Base-by-base conservation (phyloP, 805 yeast genomes). In the Kockiozyma suomiensis region DNA sequence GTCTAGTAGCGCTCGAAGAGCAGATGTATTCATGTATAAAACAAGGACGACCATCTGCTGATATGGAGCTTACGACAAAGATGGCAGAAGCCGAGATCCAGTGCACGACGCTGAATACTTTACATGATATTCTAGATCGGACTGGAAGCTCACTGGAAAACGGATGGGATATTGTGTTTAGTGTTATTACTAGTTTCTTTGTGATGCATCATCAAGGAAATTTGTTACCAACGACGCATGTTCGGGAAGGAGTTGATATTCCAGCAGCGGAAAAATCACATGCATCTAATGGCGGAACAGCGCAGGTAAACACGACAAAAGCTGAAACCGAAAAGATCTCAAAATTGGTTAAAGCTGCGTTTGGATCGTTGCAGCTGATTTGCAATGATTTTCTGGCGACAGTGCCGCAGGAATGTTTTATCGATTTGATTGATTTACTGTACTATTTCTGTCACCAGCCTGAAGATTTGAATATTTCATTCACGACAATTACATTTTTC, bases 401-500 rank as follows among this genome's bases (percentile, higher is more conserved):
- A 2, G 76, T 94, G 10, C 96, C 97, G 0, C 73, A 80, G 35
- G 75, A 77, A n/a, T 86, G 86, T 56, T 77, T 89, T 38, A 81
- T 80, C 59, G 77, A 79, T 1, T 80, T 92, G 42, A 83, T 91
- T 59, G 90, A 89, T 64, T 84, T 92, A 0, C 76, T 93, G 38
- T 82, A 80, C 67, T 81, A 84, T 62, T 93, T 90, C 73, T 85
- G 90, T 35, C 74, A 79, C 1, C 98, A 94, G 69, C 75, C 73
- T 1, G 78, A 77, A 63, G 97, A 93, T 66, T 73, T 93, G 65
- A 93, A 93, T 71, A 88, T 90, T 21, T 89, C 97, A 0, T 91
- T 93, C 70, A 89, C 96, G 50, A 86, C 97, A 0, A 88, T 91
- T 7, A 89, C 97, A 66, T 88, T 91, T 66, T 92, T 91, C 69